Percentiles rank a stretch among this genome's conserved stretches.
These are phyloP conservation scores for Hanseniaspora osmophila DNA, from an alignment of 805 yeast genomes.

Conservation along the genomic window DNA sequence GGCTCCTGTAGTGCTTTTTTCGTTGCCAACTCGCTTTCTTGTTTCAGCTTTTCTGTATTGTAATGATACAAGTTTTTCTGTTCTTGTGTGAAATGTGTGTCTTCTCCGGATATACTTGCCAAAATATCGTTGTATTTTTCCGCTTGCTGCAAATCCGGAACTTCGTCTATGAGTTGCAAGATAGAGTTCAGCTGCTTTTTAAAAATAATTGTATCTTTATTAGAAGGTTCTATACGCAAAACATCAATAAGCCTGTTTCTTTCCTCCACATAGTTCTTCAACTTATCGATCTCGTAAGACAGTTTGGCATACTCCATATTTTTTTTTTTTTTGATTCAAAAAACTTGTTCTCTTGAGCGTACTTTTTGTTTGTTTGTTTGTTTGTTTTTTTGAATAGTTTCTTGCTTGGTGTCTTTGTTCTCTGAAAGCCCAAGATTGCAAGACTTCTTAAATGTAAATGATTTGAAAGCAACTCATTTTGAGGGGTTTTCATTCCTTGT, in stretches of 20 bases:
- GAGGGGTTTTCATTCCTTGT: not conserved
- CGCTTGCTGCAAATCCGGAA: slow-evolving; percentile 1
- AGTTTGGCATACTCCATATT: slow-evolving; percentile 15
- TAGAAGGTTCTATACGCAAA: slow-evolving; percentile 14
- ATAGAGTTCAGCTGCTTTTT: slow-evolving; percentile 13
- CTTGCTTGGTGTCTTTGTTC: not conserved
- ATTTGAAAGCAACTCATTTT: no score
- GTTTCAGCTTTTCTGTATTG: not conserved
- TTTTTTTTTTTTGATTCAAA: no score
- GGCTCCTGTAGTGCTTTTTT: no score
- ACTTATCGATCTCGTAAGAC: slow-evolving; percentile 16
- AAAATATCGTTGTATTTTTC: slow-evolving; percentile 4
- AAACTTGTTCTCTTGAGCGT: not conserved
- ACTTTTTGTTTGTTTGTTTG: no score
- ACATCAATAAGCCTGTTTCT: slow-evolving; percentile 13
- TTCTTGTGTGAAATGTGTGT: not conserved
- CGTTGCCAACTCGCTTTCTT: not conserved
- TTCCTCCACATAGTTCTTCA: slow-evolving; percentile 18
- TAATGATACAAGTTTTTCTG: not conserved
- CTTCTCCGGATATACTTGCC: slow-evolving; percentile 1
- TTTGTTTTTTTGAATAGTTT: not conserved
- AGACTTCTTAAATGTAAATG: no score
- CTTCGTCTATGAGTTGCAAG: slow-evolving; percentile 8
- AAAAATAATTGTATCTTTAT: slow-evolving; percentile 13
- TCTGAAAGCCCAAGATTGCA: no score